Evolutionary conservation across 139 green algal genomes (phyloP).

Genomic region (Coccomyxa sp.): DNA sequence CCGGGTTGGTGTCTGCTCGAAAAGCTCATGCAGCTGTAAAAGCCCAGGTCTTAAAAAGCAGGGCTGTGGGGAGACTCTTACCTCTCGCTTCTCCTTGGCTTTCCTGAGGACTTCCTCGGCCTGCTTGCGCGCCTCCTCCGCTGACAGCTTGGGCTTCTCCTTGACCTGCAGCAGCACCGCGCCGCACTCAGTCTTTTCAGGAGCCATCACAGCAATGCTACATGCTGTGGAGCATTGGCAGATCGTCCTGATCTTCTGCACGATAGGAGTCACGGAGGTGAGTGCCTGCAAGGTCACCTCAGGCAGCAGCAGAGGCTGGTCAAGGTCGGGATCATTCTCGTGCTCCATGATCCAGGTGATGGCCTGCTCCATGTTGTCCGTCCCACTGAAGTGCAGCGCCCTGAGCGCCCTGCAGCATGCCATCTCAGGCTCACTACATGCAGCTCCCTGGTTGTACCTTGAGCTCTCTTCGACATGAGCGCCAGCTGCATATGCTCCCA

Average conservation of each 20-base stretch:
- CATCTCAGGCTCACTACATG: not conserved
- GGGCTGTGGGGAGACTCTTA: too few relatives aligned
- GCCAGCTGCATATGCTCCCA: too few relatives aligned
- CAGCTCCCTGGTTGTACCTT: not conserved
- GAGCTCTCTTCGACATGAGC: too few relatives aligned
- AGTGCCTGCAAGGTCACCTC: constrained; percentile 16
- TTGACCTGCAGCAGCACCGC: not conserved
- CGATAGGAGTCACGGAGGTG: not conserved
- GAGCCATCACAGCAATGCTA: too few relatives aligned
- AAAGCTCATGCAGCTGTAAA: too few relatives aligned
- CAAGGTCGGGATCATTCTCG: constrained; percentile 68
- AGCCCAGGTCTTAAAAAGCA: too few relatives aligned
- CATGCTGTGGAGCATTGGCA: too few relatives aligned
- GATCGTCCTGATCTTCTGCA: not conserved
- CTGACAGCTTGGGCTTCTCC: constrained; percentile 62
- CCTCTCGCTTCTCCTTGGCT: constrained; percentile 61
- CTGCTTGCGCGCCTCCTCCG: constrained; percentile 69
- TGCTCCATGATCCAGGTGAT: constrained; percentile 78
- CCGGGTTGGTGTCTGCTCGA: too few relatives aligned
- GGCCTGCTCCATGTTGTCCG: constrained; percentile 55
- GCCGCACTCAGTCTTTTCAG: too few relatives aligned
- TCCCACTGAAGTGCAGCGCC: constrained; percentile 62
- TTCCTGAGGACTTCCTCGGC: constrained; percentile 62
- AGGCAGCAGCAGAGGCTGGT: constrained; percentile 72
- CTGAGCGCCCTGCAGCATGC: constrained; percentile 29